A percentile compares a stretch with the other conserved stretches of the same genome.
phyloP scores from a whole-genome alignment of 352 stramenopile species.

The Pelagophyceae sp. region DNA sequence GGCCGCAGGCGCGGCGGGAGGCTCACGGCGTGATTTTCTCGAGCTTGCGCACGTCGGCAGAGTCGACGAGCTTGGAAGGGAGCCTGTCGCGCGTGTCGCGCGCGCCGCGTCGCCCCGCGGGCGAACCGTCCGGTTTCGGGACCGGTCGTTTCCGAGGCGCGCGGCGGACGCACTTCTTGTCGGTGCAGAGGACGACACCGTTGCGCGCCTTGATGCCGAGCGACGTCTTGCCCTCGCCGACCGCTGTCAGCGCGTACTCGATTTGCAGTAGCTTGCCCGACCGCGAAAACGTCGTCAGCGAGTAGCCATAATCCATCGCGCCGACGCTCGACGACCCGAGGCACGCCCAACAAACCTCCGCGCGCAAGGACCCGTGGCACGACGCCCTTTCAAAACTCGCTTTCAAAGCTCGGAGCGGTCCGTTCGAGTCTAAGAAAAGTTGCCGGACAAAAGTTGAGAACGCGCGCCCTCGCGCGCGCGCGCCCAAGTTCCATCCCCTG shows the following conservation, averaged over 20 bases:
- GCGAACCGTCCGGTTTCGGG: too few relatives aligned
- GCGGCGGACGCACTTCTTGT: slow-evolving; percentile 79
- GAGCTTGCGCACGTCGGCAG: slow-evolving; percentile 90
- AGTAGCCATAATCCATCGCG: slow-evolving; percentile 82
- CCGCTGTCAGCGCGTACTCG: slow-evolving; percentile 96
- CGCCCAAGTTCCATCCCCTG: too few relatives aligned
- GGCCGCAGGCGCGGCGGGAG: too few relatives aligned
- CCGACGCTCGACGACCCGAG: background rate
- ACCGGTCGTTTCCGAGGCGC: too few relatives aligned
- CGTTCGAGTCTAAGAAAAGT: too few relatives aligned
- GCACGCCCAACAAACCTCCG: background rate
- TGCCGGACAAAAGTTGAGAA: too few relatives aligned
- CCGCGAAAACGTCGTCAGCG: slow-evolving; percentile 97
- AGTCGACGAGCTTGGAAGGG: slow-evolving; percentile 70
- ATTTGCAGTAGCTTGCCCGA: slow-evolving; percentile 99
- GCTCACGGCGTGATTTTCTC: slow-evolving; percentile 67
- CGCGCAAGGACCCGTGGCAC: too few relatives aligned
- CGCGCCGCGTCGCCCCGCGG: too few relatives aligned
- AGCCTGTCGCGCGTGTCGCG: too few relatives aligned
- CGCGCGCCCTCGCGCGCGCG: too few relatives aligned
- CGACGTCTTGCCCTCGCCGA: slow-evolving; percentile 91
- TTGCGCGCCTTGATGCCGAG: slow-evolving; percentile 96
- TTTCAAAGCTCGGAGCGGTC: too few relatives aligned
- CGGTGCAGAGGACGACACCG: slow-evolving; percentile 96
- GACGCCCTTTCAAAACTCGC: too few relatives aligned